Evolutionary conservation across 495 filamentous ascomycete genomes (phyloP), one percentile per base, ranked within the genome.

Genomic region (Lasiosphaeria hispida): DNA sequence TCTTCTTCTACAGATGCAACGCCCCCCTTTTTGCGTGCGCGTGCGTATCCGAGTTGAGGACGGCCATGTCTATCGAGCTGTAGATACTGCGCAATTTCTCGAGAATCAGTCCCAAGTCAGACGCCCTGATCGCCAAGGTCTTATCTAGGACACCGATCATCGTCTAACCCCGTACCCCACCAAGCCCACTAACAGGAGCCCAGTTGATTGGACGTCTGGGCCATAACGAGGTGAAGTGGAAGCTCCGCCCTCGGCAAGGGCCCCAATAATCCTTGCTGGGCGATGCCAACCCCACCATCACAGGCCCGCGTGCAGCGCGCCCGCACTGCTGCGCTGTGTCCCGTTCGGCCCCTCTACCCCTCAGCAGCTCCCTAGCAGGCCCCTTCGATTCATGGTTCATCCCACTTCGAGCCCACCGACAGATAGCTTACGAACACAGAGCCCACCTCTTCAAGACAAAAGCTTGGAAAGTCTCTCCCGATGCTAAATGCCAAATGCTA

Each of bases 201-300:
- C 33, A 48, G 33, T 42, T 55, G 56, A 63, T 54, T 48, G 51
- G 61, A 58, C 57, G 45, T 33, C 14, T 10, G 33, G 33, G 44
- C 59, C 40, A 64, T 64, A 54, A 64, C 62, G 62, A 36, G 41
- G 55, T 34, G 41, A 36, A 5, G 23, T 5, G 23, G 23, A 30
- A 17, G 47, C 34, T 41, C 43, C 36, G 14, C 49, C 36, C 45
- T 49, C 45, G 55, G 23, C 48, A 51, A 52, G 34, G 48, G 35
- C 14, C 34, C 33, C 23, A 30, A 30, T 30, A 30, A 52, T 52
- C 49, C 49, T 36, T 39, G 49, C 17, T 36, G n/a, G 49, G n/a
- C 7, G 36, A 40, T 10, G 40, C 49, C n/a, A n/a, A n/a, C n/a
- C 49, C 49, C 49, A 17, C 49, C 35, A 52, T 52, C 36, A 40